Percentiles rank a stretch among this genome's conserved stretches.
Evolutionary conservation across 768 basidiomycete species (phyloP).

Genomic region (Trametes sanguinea): DNA sequence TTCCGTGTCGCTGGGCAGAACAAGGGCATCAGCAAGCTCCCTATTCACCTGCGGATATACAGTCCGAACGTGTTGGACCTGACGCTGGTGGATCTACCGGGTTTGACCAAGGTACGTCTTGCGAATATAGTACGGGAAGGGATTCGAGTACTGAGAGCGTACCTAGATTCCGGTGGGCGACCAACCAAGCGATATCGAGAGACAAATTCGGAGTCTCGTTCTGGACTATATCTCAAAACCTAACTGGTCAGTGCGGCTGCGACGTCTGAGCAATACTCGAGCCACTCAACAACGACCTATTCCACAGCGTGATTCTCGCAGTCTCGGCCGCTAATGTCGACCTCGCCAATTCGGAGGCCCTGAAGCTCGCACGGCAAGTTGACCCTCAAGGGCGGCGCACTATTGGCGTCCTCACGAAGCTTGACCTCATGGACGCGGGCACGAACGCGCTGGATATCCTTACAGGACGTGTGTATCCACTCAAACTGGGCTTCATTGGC

Average conservation of each 20-base stretch:
- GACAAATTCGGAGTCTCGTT: conserved; percentile 94
- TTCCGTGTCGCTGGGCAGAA: conserved; percentile 97
- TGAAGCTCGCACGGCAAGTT: conserved; percentile 93
- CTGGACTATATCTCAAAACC: conserved; percentile 95
- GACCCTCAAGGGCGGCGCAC: conserved; percentile 97
- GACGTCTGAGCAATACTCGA: too few relatives aligned
- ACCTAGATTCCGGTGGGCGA: conserved; percentile 90
- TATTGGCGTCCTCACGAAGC: conserved; percentile 94
- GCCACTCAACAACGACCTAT: background rate
- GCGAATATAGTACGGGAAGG: background rate
- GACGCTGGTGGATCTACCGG: conserved; percentile 95
- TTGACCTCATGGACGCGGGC: conserved; percentile 99
- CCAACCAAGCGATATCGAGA: conserved; percentile 97
- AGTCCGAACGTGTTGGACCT: conserved; percentile 95
- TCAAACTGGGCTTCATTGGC: conserved; percentile 98
- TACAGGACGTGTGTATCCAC: conserved; percentile 94
- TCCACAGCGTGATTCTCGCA: conserved; percentile 84
- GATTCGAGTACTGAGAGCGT: background rate
- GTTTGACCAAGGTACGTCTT: conserved; percentile 82
- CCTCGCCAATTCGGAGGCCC: conserved; percentile 96
- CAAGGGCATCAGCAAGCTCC: conserved; percentile 95
- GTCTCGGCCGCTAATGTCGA: conserved; percentile 98
- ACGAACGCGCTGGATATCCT: conserved; percentile 97
- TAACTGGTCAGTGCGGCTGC: conserved; percentile 68
- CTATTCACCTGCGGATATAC: conserved; percentile 94